Conservation (phyloP, 2,329 filamentous ascomycete species). For the Colletotrichum salicis region DNA sequence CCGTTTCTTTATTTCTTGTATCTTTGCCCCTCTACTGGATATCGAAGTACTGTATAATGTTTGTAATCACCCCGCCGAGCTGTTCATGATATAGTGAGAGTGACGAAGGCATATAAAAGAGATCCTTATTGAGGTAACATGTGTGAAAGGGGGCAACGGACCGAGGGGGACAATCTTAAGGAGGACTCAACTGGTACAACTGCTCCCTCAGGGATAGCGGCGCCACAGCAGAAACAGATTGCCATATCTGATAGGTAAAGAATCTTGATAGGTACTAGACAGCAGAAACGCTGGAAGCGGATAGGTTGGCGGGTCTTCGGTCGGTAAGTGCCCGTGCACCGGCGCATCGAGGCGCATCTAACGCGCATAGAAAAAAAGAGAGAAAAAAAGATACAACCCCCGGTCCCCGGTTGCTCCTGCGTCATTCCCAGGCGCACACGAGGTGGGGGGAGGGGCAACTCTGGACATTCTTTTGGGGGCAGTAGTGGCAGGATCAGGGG, state of each 20-base stretch:
- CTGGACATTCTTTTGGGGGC: background rate
- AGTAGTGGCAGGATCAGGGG: slow-evolving; percentile 1
- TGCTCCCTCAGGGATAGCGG: slow-evolving; percentile 8
- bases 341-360: background rate
- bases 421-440: slow-evolving; percentile 30
- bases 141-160: background rate
- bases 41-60: no score
- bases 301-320: slow-evolving; percentile 7
- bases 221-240: background rate
- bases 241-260: background rate
- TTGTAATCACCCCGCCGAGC: background rate
- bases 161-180: background rate
- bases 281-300: slow-evolving; percentile 4
- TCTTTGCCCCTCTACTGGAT: background rate
- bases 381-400: background rate
- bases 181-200: background rate
- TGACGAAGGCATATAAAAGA: background rate
- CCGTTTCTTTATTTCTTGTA: background rate
- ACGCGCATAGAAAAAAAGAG: background rate
- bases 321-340: background rate
- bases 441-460: slow-evolving; percentile 33
- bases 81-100: background rate
- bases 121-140: no score
- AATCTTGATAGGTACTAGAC: background rate
- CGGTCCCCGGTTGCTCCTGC: background rate